Evolutionary conservation across 2,329 filamentous ascomycete genomes (phyloP).

Genomic region (Sclerotinia minor): DNA sequence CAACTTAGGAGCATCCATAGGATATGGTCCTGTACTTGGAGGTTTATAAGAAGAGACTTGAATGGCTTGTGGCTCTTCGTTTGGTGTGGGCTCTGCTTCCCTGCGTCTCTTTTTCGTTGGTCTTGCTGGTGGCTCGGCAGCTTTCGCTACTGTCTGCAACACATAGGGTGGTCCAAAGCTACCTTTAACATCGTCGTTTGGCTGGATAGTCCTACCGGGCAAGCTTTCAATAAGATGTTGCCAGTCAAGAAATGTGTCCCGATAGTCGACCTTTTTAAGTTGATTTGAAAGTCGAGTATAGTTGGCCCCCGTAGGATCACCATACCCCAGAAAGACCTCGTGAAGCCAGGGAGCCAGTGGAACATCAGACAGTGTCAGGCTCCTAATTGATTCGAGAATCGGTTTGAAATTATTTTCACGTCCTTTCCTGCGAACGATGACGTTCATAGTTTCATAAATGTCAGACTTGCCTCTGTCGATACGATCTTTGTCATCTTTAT

Average conservation of each 20-base stretch:
- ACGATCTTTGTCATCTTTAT: slow-evolving; percentile 71
- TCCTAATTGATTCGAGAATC: slow-evolving; percentile 87
- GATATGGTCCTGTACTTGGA: slow-evolving; percentile 86
- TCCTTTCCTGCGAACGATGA: slow-evolving; percentile 78
- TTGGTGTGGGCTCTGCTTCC: slow-evolving; percentile 67
- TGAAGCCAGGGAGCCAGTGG: slow-evolving; percentile 89
- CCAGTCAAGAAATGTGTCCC: slow-evolving; percentile 95
- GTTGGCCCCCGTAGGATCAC: slow-evolving; percentile 82
- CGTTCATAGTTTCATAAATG: slow-evolving; percentile 80
- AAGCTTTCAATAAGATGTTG: slow-evolving; percentile 88
- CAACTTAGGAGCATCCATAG: slow-evolving; percentile 75
- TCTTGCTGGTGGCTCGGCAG: slow-evolving; percentile 50
- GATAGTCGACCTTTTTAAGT: slow-evolving; percentile 78
- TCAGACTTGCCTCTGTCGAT: slow-evolving; percentile 68
- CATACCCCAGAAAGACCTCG: slow-evolving; percentile 96
- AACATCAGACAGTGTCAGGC: slow-evolving; percentile 79
- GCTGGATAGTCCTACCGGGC: slow-evolving; percentile 83
- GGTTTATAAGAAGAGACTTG: slow-evolving; percentile 89
- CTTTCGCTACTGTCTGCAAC: slow-evolving; percentile 64
- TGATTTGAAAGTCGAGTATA: slow-evolving; percentile 81
- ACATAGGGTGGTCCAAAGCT: slow-evolving; percentile 89
- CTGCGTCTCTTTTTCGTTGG: slow-evolving; percentile 84
- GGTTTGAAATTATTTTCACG: slow-evolving; percentile 98
- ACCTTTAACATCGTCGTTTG: slow-evolving; percentile 66
- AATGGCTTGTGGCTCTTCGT: slow-evolving; percentile 65